phyloP scores from a whole-genome alignment of 2,329 filamentous ascomycete genomes.

The Colletotrichum salicis region DNA sequence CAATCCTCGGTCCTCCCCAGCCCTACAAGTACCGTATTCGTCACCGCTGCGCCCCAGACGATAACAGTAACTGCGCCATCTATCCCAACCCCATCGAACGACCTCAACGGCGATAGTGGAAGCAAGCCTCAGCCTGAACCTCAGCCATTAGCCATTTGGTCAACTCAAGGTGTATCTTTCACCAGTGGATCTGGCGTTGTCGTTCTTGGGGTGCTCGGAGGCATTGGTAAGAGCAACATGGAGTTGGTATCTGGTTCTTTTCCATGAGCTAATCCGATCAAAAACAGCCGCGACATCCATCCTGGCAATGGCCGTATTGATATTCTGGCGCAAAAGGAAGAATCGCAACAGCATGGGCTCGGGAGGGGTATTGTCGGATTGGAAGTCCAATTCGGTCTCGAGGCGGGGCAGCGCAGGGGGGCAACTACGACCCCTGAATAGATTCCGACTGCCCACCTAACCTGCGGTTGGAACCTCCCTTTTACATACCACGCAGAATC shows the following conservation, averaged over 20 bases:
- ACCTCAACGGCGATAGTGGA: background rate
- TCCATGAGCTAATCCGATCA: too few relatives aligned
- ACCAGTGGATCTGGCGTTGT: conserved; percentile 7
- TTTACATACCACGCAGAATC: too few relatives aligned
- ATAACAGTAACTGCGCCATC: background rate
- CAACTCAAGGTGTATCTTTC: background rate
- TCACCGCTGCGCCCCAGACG: background rate
- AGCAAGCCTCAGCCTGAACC: background rate
- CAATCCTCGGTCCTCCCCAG: background rate
- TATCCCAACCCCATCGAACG: background rate
- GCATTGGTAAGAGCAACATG: background rate
- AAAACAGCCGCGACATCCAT: conserved; percentile 2
- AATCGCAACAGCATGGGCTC: background rate
- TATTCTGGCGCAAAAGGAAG: conserved; percentile 13
- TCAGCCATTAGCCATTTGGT: background rate
- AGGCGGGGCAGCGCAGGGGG: too few relatives aligned
- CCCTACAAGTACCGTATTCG: conserved; percentile 2
- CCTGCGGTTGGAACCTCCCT: too few relatives aligned
- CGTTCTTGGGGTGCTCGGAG: background rate
- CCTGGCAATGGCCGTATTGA: background rate
- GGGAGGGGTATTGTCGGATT: background rate
- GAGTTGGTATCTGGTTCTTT: too few relatives aligned
- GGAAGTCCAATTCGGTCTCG: too few relatives aligned
- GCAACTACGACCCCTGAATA: too few relatives aligned
- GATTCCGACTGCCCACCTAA: too few relatives aligned